These are phyloP conservation scores for Hyaloperonospora arabidopsidis DNA, from an alignment of 352 stramenopile species.

Conservation along the genomic window DNA sequence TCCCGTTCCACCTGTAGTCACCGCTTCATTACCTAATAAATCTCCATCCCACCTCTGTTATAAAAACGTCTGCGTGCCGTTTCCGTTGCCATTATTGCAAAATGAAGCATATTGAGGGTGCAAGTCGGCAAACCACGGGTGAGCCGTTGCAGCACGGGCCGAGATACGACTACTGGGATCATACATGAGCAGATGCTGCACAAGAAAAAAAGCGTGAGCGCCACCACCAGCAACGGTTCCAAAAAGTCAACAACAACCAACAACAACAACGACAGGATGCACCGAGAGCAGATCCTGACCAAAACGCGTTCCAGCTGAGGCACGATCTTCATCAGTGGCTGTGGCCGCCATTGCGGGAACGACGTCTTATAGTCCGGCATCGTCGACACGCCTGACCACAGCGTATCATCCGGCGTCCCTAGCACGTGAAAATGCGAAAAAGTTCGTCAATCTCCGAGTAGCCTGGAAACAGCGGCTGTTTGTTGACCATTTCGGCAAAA, in stretches of 20 bases:
- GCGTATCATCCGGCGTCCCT: constrained; percentile 93
- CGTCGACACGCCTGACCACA: constrained; percentile 94
- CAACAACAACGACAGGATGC: constrained; percentile 10
- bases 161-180: constrained; percentile 75
- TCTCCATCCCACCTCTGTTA: constrained; percentile 9
- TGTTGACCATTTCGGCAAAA: constrained; percentile 92
- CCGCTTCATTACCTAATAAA: neutral
- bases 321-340: constrained; percentile 84
- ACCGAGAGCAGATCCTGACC: constrained; percentile 79
- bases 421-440: constrained; percentile 97
- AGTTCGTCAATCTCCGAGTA: constrained; percentile 99
- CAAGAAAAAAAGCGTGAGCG: neutral
- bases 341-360: constrained; percentile 96
- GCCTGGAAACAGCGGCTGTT: constrained; percentile 89
- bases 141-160: constrained; percentile 66
- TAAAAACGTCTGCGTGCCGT: constrained; percentile 39
- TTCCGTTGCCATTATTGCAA: constrained; percentile 41
- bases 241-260: neutral
- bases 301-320: constrained; percentile 70
- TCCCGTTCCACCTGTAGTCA: no score
- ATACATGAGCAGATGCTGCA: constrained; percentile 71
- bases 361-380: constrained; percentile 96
- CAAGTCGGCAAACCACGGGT: constrained; percentile 81
- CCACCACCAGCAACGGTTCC: neutral
- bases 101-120: constrained; percentile 70